Percentiles rank a stretch among this genome's conserved stretches.
phyloP scores from a whole-genome alignment of 352 stramenopile species.

The Saprolegnia parasitica region DNA sequence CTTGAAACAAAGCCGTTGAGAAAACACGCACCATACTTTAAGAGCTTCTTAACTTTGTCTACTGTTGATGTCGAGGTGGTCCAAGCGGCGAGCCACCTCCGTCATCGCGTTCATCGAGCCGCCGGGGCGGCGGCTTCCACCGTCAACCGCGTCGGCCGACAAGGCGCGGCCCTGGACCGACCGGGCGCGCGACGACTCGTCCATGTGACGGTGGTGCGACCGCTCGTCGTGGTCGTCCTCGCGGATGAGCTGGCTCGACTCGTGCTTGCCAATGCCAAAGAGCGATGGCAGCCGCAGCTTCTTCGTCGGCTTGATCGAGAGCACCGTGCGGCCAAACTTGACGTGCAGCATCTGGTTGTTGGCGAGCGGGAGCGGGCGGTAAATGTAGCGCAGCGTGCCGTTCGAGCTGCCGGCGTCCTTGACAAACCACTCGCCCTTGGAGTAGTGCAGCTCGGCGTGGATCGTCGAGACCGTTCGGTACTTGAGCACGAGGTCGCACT shows the following conservation, averaged over 20 bases:
- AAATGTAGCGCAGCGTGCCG: constrained; percentile 92
- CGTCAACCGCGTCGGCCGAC: constrained; percentile 22
- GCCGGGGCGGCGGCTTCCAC: neutral
- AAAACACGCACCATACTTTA: constrained; percentile 18
- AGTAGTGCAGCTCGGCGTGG: constrained; percentile 91
- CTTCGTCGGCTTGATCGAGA: constrained; percentile 86
- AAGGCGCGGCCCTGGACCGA: constrained; percentile 24
- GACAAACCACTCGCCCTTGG: constrained; percentile 92
- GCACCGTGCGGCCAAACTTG: constrained; percentile 80
- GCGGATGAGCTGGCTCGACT: neutral
- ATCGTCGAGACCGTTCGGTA: constrained; percentile 94
- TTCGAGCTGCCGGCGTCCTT: constrained; percentile 93
- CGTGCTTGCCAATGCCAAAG: constrained; percentile 40
- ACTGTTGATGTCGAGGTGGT: constrained; percentile 29
- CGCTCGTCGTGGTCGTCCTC: constrained; percentile 18
- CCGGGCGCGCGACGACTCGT: constrained; percentile 23
- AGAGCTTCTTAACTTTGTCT: constrained; percentile 25
- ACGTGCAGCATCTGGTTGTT: constrained; percentile 85
- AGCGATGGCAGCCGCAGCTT: constrained; percentile 84
- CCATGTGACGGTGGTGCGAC: constrained; percentile 6
- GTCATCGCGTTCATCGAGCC: constrained; percentile 8
- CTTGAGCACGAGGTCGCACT: constrained; percentile 93
- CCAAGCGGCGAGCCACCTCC: constrained; percentile 24
- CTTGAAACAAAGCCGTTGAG: neutral
- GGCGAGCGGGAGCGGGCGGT: constrained; percentile 86